phyloP scores from a whole-genome alignment of 176 grass and related monocot genomes.

The Areca catechu region DNA sequence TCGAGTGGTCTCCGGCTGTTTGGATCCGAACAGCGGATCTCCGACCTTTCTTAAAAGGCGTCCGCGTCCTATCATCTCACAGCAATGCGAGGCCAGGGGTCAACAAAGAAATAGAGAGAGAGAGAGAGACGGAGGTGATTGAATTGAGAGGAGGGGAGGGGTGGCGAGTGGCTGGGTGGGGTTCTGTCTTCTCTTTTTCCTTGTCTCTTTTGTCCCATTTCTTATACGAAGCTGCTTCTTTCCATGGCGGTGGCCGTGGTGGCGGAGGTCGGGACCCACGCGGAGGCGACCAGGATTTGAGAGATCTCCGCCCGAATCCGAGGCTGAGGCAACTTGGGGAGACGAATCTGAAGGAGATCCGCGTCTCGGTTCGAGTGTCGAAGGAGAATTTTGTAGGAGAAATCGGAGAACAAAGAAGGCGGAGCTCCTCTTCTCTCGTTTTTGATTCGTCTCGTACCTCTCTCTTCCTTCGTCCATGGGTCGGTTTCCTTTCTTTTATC shows the following conservation, averaged over 20 bases:
- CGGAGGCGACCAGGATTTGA: background rate
- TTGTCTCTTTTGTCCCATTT: too few relatives aligned
- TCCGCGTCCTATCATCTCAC: slow-evolving; percentile 22
- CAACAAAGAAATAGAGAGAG: slow-evolving; percentile 24
- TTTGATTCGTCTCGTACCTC: too few relatives aligned
- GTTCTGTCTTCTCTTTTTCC: background rate
- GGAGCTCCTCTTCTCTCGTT: slow-evolving; percentile 3
- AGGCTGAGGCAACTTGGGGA: too few relatives aligned
- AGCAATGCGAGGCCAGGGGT: slow-evolving; percentile 32
- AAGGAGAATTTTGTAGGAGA: too few relatives aligned
- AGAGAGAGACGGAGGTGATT: slow-evolving; percentile 24
- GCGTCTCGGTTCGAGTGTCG: too few relatives aligned
- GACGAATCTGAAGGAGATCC: too few relatives aligned
- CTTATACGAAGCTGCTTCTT: background rate
- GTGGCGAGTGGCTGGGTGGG: background rate
- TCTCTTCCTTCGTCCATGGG: slow-evolving; percentile 1
- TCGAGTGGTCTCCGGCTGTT: too few relatives aligned
- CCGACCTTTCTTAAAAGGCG: background rate
- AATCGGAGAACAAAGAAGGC: background rate
- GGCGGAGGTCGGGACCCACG: too few relatives aligned
- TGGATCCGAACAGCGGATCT: too few relatives aligned
- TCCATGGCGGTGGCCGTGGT: background rate
- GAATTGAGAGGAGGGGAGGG: slow-evolving; percentile 22
- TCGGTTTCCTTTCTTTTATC: slow-evolving; percentile 10
- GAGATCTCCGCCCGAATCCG: too few relatives aligned